Conservation (phyloP, 352 stramenopile genomes). For the Pythium myriotylum region DNA sequence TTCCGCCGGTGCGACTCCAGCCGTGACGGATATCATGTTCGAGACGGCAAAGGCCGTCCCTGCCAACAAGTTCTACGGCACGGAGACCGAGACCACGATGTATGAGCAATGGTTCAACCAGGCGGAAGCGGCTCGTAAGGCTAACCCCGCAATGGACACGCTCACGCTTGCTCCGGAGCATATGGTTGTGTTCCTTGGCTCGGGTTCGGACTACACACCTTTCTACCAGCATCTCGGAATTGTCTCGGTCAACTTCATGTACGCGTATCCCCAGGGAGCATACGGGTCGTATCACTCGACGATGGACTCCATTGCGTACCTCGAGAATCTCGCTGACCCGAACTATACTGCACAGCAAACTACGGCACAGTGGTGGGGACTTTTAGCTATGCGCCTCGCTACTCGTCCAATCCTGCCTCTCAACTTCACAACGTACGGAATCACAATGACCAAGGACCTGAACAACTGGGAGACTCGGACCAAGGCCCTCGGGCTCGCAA, state of each 20-base stretch:
- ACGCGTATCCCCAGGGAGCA: constrained; percentile 27
- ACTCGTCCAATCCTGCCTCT: constrained; percentile 16
- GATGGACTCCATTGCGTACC: constrained; percentile 66
- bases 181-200: constrained; percentile 56
- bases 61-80: constrained; percentile 41
- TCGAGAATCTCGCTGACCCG: constrained; percentile 47
- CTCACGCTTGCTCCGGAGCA: constrained; percentile 43
- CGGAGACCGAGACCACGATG: constrained; percentile 29
- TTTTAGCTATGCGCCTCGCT: constrained; percentile 42
- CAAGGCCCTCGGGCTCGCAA: constrained; percentile 17
- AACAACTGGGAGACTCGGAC: constrained; percentile 32
- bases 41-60: constrained; percentile 55
- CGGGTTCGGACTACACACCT: constrained; percentile 74
- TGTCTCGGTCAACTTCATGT: constrained; percentile 70
- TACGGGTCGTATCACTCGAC: constrained; percentile 81
- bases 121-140: constrained; percentile 28
- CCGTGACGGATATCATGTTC: constrained; percentile 60
- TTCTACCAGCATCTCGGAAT: constrained; percentile 89
- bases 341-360: constrained; percentile 34
- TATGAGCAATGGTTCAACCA: constrained; percentile 44
- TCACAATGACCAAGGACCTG: constrained; percentile 32
- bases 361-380: constrained; percentile 35
- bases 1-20: constrained; percentile 54
- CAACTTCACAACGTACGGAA: constrained; percentile 22
- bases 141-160: constrained; percentile 36